These are phyloP conservation scores for Canna indica DNA, from an alignment of 176 grass and related monocot genomes.

Conservation along the genomic window DNA sequence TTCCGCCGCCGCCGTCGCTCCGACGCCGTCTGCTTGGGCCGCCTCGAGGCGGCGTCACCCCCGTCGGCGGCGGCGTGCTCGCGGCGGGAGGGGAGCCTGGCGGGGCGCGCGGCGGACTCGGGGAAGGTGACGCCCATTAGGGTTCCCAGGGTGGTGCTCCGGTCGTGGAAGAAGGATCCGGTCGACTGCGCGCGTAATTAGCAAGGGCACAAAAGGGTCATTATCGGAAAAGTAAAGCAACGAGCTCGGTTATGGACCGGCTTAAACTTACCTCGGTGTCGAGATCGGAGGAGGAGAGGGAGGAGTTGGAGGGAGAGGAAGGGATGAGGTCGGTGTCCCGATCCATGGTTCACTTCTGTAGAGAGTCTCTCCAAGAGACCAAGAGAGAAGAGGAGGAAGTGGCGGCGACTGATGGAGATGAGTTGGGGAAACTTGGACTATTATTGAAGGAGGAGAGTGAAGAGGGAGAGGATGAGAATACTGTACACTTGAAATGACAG, in stretches of 20 bases:
- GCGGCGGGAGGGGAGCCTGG: background rate
- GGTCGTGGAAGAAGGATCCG: constrained; percentile 88
- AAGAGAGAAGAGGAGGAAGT: no score
- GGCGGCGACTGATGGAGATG: background rate
- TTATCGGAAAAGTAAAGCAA: background rate
- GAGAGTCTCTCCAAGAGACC: no score
- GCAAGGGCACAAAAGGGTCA: background rate
- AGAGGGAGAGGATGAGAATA: background rate
- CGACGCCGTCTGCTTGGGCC: background rate
- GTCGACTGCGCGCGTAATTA: constrained; percentile 43
- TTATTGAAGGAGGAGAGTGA: background rate
- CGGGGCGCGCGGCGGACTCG: constrained; percentile 9
- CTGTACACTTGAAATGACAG: background rate
- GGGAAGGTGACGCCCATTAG: constrained; percentile 89
- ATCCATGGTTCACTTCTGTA: constrained; percentile 27
- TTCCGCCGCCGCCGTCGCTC: constrained; percentile 13
- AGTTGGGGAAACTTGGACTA: background rate
- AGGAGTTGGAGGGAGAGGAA: constrained; percentile 71
- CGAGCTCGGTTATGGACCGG: background rate
- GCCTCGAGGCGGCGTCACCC: background rate
- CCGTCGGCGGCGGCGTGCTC: background rate
- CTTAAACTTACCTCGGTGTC: constrained; percentile 64
- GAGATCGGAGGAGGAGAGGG: constrained; percentile 84
- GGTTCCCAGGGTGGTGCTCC: constrained; percentile 89
- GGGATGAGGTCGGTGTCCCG: constrained; percentile 49